phyloP scores from a whole-genome alignment of 345 rosid genomes.

The Pistacia atlantica region DNA sequence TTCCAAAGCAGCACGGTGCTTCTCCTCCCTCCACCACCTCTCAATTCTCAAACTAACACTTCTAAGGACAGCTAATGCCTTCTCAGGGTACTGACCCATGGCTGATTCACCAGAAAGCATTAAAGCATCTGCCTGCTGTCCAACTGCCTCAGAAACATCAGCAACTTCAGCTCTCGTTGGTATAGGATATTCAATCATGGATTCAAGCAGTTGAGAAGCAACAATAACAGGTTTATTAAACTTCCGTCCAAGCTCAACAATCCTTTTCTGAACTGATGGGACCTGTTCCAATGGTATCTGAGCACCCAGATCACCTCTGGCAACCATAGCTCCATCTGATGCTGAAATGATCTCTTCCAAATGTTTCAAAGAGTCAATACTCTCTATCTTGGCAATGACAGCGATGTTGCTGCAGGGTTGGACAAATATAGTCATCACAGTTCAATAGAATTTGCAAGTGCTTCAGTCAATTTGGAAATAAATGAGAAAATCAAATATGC shows the following conservation, averaged over 20 bases:
- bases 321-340: conserved; percentile 31
- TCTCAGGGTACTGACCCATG: conserved; percentile 23
- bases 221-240: conserved; percentile 31
- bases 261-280: conserved; percentile 19
- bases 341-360: conserved; percentile 59
- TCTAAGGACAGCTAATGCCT: conserved; percentile 20
- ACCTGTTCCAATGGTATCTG: conserved; percentile 26
- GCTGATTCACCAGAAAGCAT: conserved; percentile 33
- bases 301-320: conserved; percentile 28
- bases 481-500: too few relatives aligned
- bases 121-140: conserved; percentile 28
- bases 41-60: conserved; percentile 16
- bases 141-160: conserved; percentile 28
- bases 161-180: conserved; percentile 36
- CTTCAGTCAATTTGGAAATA: too few relatives aligned
- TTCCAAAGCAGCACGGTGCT: background rate
- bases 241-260: conserved; percentile 21
- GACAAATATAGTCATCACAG: too few relatives aligned
- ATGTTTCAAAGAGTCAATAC: conserved; percentile 50
- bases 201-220: conserved; percentile 28
- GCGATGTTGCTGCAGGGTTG: conserved; percentile 42
- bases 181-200: conserved; percentile 29
- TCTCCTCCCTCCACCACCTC: conserved; percentile 17
- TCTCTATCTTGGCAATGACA: conserved; percentile 62
- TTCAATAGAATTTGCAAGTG: too few relatives aligned